Evolutionary conservation across 2,329 filamentous ascomycete species (phyloP), one percentile per base, ranked within the genome.

Genomic region (Arachnomyces sp.): DNA sequence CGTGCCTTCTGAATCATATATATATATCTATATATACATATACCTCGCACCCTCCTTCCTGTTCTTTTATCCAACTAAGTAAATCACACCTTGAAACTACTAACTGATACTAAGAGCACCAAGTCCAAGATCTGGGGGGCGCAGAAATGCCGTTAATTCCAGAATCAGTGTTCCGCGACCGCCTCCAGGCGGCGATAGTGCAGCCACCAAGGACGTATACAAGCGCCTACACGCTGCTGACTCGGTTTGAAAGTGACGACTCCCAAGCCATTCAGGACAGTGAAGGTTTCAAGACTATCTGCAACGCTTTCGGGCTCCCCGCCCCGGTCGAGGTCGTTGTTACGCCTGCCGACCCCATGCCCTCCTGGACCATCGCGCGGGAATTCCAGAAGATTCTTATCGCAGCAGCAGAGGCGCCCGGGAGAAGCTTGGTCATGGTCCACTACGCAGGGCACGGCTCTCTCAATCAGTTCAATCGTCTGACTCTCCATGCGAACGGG

Each of bases 391-490:
- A 13, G 11, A n/a, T 25, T 4, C 28, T n/a, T 8, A 38, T 6
- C 7, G 7, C 15, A 15, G 7, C 29, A 16, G 12, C 12, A 17
- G 5, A 16, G 13, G n/a, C 9, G 9, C 12, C 25, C 3, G 28
- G 36, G 5, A 20, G 35, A 30, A 38, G 20, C 2, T n/a, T 38
- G 3, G 6, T 29, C 7, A 29, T 38, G 28, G 9, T 38, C 3
- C 35, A 38, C 17, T 38, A 25, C 28, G 35, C 35, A 20, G 20
- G 35, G 14, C 15, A 38, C 12, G 28, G 35, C 12, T 20, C 18
- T 5, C 14, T 38, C 9, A 17, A 38, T 29, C 20, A 31, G 20
- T 29, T 28, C 28, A 25, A 8, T 14, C 12, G 7, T 4, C 20
- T 30, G 15, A 17, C 13, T 12, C 14, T 28, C 35, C 35, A 28